Percentiles rank a stretch among this genome's conserved stretches.
Evolutionary conservation across 192 early-diverging fungal species (phyloP).

Genomic region (Neocallimastix lanati): DNA sequence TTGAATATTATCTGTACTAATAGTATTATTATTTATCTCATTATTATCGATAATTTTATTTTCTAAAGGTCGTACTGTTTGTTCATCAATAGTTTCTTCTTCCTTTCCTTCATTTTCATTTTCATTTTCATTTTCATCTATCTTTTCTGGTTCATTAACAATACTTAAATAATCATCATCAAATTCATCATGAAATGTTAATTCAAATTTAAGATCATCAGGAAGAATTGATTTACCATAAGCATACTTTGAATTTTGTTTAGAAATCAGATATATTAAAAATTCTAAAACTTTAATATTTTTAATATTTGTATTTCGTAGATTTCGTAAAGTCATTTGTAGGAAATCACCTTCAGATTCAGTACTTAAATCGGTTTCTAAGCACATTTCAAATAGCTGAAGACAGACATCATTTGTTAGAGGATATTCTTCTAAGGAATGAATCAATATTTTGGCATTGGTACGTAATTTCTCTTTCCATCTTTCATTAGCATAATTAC

Average conservation of each 20-base stretch:
- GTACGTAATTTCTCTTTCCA: not conserved
- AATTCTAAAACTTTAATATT: not conserved
- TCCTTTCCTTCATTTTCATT: not conserved
- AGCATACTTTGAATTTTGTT: not conserved
- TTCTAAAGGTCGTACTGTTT: not conserved
- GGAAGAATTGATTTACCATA: not conserved
- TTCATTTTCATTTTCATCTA: too few relatives aligned
- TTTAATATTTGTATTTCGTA: not conserved
- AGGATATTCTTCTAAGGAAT: not conserved
- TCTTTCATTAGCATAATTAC: not conserved
- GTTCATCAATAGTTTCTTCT: not conserved
- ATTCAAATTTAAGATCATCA: not conserved
- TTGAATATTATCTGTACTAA: too few relatives aligned
- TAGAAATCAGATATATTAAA: not conserved
- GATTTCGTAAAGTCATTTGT: not conserved
- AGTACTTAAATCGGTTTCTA: not conserved
- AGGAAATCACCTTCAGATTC: not conserved
- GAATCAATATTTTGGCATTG: not conserved
- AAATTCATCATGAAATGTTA: not conserved
- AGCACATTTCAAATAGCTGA: not conserved
- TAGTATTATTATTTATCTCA: too few relatives aligned
- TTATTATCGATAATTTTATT: not conserved
- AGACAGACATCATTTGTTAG: not conserved
- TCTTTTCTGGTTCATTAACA: not conserved
- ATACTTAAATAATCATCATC: not conserved